phyloP scores from a whole-genome alignment of 176 grass and related monocot genomes.

The Aechmea fasciata region DNA sequence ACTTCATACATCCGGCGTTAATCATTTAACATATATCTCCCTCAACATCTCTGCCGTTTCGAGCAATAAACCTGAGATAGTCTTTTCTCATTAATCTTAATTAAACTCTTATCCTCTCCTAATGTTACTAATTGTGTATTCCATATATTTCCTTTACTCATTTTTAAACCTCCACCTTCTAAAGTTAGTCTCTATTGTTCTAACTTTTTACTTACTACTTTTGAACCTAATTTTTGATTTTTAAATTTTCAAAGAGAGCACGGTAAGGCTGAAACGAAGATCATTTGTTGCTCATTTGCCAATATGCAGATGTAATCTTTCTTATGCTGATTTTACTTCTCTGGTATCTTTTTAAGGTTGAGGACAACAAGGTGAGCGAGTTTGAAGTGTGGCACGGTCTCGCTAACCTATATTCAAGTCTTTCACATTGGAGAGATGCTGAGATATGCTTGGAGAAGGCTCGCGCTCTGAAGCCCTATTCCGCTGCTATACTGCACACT shows the following conservation, averaged over 20 bases:
- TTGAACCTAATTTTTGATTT: background rate
- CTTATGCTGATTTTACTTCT: background rate
- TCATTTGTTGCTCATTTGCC: background rate
- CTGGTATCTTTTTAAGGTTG: conserved; percentile 33
- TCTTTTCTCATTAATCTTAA: too few species aligned
- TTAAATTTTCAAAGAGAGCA: background rate
- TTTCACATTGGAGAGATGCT: conserved; percentile 84
- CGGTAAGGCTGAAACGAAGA: background rate
- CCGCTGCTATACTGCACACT: conserved; percentile 54
- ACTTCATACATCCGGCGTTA: too few species aligned
- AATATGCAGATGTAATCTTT: background rate
- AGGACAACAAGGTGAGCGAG: conserved; percentile 59
- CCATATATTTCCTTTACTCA: too few species aligned
- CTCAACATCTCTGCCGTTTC: too few species aligned
- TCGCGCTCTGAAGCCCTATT: conserved; percentile 59
- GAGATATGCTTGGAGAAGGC: conserved; percentile 96
- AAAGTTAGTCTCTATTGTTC: too few species aligned
- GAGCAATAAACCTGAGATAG: too few species aligned
- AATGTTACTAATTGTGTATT: too few species aligned
- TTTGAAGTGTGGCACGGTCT: conserved; percentile 99
- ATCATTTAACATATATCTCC: too few species aligned
- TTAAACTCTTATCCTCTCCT: too few species aligned
- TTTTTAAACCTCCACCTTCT: too few species aligned
- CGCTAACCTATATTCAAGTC: conserved; percentile 75
- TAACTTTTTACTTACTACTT: background rate